These are phyloP conservation scores for Plantago elongata DNA, from an alignment of 257 asterid species.

Conservation along the genomic window DNA sequence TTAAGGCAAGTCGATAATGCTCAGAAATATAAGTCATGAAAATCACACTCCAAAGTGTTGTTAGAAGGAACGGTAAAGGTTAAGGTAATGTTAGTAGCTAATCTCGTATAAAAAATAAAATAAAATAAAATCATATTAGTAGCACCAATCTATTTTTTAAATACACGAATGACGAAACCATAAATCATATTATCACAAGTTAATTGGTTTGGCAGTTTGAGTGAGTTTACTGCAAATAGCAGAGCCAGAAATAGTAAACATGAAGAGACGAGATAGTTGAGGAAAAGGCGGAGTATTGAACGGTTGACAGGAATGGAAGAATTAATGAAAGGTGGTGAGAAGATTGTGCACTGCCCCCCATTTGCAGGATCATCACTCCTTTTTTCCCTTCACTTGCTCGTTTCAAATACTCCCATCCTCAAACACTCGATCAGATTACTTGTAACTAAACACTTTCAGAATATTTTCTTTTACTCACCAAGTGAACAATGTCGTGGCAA, in stretches of 20 bases:
- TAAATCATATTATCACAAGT: too few relatives aligned
- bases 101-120: too few relatives aligned
- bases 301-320: not conserved
- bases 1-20: too few relatives aligned
- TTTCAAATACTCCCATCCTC: slow-evolving; percentile 10
- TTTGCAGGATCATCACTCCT: not conserved
- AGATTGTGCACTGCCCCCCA: slow-evolving; percentile 8
- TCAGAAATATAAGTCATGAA: too few relatives aligned
- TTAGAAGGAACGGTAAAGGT: too few relatives aligned
- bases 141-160: too few relatives aligned
- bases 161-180: too few relatives aligned
- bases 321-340: slow-evolving; percentile 5
- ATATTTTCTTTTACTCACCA: not conserved
- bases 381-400: not conserved
- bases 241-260: not conserved
- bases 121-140: too few relatives aligned
- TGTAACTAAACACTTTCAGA: not conserved
- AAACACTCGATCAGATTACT: not conserved
- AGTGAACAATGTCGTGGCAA: slow-evolving; percentile 54
- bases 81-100: too few relatives aligned
- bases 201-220: too few relatives aligned
- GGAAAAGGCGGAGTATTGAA: slow-evolving; percentile 8
- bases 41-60: too few relatives aligned
- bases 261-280: not conserved
- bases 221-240: too few relatives aligned